These are phyloP conservation scores for Aspergillus haitiensis DNA, from an alignment of 495 filamentous ascomycete genomes.

Conservation along the genomic window DNA sequence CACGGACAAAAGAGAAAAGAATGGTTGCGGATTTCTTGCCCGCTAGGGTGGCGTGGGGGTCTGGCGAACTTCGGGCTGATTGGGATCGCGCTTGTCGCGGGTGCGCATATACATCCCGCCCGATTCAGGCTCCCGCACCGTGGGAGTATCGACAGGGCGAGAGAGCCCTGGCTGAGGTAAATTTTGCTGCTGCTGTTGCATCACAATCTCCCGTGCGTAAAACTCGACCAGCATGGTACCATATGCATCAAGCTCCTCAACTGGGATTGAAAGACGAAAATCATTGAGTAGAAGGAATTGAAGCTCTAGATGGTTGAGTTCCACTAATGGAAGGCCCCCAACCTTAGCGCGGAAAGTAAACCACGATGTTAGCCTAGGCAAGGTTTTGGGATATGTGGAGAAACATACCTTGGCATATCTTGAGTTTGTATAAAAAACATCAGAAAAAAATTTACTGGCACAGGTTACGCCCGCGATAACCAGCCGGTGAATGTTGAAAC, in stretches of 20 bases:
- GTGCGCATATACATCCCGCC: conserved; percentile 45
- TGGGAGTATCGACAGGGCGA: conserved; percentile 23
- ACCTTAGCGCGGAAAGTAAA: conserved; percentile 57
- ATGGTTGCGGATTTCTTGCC: background rate
- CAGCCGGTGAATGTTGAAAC: conserved; percentile 96
- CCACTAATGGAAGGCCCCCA: conserved; percentile 90
- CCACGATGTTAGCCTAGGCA: conserved; percentile 2
- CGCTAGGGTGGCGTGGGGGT: conserved; percentile 46
- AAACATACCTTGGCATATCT: conserved; percentile 91
- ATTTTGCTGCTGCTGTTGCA: conserved; percentile 57
- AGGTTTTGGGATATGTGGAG: background rate
- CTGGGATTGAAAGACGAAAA: conserved; percentile 89
- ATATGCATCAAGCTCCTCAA: conserved; percentile 95
- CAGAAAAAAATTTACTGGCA: conserved; percentile 99
- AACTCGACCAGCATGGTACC: conserved; percentile 99
- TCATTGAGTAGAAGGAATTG: conserved; percentile 97
- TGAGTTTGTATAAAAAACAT: conserved; percentile 99
- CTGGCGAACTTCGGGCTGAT: conserved; percentile 36
- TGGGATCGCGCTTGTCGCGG: conserved; percentile 33
- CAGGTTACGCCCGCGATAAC: conserved; percentile 98
- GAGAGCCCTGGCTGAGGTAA: conserved; percentile 27
- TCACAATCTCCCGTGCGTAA: conserved; percentile 87
- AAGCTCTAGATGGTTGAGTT: conserved; percentile 95
- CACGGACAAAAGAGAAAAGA: background rate
- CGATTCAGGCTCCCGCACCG: conserved; percentile 25